Conservation (phyloP, 352 stramenopile species). For the Phytophthora tentaculata region DNA sequence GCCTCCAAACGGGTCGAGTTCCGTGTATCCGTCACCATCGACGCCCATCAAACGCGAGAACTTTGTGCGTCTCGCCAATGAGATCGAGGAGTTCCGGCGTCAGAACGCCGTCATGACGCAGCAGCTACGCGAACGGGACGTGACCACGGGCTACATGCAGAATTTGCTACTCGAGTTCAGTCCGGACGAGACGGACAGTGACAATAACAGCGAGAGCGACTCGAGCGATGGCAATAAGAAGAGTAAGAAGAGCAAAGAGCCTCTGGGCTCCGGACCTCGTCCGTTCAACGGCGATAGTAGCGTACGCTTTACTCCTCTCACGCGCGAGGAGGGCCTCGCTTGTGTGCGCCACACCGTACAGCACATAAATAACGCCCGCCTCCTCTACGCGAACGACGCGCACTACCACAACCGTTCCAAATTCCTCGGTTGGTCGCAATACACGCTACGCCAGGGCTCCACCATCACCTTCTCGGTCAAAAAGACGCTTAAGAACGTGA, state of each 20-base stretch:
- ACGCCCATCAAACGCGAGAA: constrained; percentile 34
- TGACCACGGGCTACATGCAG: constrained; percentile 57
- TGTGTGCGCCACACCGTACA: constrained; percentile 40
- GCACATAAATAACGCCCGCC: constrained; percentile 40
- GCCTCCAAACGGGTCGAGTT: background rate
- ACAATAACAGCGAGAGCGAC: constrained; percentile 29
- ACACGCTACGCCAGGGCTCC: constrained; percentile 39
- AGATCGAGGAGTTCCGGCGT: constrained; percentile 53
- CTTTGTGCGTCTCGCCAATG: constrained; percentile 49
- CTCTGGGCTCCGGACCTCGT: constrained; percentile 17
- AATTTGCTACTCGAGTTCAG: constrained; percentile 60
- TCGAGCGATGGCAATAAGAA: background rate
- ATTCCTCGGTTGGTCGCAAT: constrained; percentile 65
- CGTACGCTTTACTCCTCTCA: constrained; percentile 47
- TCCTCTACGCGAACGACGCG: constrained; percentile 40
- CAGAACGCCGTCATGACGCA: constrained; percentile 52
- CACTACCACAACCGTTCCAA: constrained; percentile 34
- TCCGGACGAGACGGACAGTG: constrained; percentile 28
- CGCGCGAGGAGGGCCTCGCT: constrained; percentile 35
- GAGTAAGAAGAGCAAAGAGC: constrained; percentile 2
- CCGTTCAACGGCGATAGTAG: constrained; percentile 27
- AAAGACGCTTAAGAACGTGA: constrained; percentile 45
- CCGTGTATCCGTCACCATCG: constrained; percentile 10
- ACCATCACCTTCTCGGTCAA: constrained; percentile 61
- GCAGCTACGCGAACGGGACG: constrained; percentile 51